Evolutionary conservation across 345 rosid species (phyloP).

Genomic region (Heritiera fomes): DNA sequence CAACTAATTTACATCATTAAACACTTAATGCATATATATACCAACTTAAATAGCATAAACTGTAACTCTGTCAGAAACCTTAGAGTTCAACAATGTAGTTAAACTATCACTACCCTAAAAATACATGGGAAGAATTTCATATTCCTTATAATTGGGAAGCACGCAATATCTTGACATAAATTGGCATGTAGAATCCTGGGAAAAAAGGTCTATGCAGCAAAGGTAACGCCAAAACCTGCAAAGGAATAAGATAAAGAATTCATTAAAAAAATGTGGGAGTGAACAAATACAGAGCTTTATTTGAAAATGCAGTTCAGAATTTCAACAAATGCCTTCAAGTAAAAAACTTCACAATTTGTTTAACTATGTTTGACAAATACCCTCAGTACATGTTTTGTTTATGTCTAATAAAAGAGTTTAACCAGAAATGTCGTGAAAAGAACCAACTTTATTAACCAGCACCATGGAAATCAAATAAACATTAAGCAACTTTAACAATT

Average conservation of each 20-base stretch:
- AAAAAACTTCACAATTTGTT: no score
- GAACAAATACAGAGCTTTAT: neutral
- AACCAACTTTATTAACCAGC: neutral
- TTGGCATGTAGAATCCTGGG: conserved; percentile 46
- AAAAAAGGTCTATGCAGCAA: conserved; percentile 90
- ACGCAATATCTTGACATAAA: no score
- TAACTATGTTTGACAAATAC: no score
- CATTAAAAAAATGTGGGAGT: neutral
- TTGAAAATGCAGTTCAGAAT: neutral
- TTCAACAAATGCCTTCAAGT: neutral
- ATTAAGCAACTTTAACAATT: no score
- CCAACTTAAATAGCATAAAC: neutral
- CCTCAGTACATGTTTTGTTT: neutral
- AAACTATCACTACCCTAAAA: no score
- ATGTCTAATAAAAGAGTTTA: neutral
- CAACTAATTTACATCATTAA: conserved; percentile 20
- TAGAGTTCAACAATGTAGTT: neutral
- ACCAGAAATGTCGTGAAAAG: neutral
- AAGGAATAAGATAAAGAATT: conserved; percentile 23
- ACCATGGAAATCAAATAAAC: no score
- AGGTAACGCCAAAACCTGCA: conserved; percentile 91
- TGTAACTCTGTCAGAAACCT: neutral
- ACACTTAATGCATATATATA: conserved; percentile 65
- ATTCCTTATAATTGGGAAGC: no score
- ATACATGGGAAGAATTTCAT: no score